Percentiles rank a stretch among this genome's conserved stretches.
phyloP scores from a whole-genome alignment of 176 grass and related monocot genomes.

The Cocos nucifera region DNA sequence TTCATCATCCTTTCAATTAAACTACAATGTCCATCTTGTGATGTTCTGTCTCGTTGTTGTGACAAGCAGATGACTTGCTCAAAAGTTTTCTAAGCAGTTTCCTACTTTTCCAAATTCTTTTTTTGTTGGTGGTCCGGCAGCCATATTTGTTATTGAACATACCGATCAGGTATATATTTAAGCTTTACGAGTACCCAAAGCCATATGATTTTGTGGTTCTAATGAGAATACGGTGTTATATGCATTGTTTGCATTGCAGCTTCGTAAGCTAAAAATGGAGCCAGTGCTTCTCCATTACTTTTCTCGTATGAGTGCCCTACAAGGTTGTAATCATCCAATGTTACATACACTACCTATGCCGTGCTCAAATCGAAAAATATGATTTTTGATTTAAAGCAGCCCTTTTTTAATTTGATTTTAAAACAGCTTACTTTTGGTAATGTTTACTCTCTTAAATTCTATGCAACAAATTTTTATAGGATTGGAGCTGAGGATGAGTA shows the following conservation, averaged over 20 bases:
- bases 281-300: conserved; percentile 82
- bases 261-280: conserved; percentile 96
- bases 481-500: conserved; percentile 78
- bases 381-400: too few species aligned
- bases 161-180: conserved; percentile 49
- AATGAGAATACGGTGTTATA: background rate
- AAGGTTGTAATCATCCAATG: conserved; percentile 33
- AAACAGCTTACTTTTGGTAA: too few species aligned
- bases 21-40: background rate
- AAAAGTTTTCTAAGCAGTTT: conserved; percentile 59
- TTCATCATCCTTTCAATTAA: background rate
- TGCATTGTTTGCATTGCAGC: conserved; percentile 33
- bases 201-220: background rate
- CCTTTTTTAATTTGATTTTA: too few species aligned
- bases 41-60: conserved; percentile 13
- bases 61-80: conserved; percentile 50
- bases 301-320: conserved; percentile 49
- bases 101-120: conserved; percentile 64
- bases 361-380: too few species aligned
- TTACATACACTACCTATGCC: too few species aligned
- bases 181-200: background rate
- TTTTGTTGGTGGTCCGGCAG: conserved; percentile 74
- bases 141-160: conserved; percentile 93
- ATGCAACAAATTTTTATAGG: conserved; percentile 17
- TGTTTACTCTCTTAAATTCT: too few species aligned